phyloP scores from a whole-genome alignment of 305 asterid genomes.

The Solanum chacoense region DNA sequence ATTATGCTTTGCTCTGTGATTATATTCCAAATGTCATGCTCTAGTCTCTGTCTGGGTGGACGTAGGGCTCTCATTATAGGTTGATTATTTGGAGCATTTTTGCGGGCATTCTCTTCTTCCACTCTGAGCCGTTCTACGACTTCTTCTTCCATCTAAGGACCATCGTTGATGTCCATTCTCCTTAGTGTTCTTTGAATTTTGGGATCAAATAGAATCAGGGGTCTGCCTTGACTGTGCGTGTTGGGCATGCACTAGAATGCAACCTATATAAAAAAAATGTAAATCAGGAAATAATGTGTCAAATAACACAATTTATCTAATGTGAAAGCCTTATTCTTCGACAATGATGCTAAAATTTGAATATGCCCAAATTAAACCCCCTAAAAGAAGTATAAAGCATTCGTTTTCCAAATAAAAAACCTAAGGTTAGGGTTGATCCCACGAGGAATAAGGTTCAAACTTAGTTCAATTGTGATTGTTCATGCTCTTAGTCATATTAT shows the following conservation, averaged over 20 bases:
- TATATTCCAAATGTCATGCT: neutral
- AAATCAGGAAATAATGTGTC: neutral
- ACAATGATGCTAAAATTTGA: neutral
- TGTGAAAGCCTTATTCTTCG: no score
- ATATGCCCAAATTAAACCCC: neutral
- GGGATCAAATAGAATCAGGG: neutral
- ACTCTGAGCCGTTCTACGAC: neutral
- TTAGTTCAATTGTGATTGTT: neutral
- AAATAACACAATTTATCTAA: neutral
- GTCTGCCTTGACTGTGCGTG: neutral
- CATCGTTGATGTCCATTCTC: neutral
- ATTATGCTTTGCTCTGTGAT: no score
- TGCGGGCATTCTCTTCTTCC: neutral
- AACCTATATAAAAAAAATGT: neutral
- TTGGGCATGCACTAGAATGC: neutral
- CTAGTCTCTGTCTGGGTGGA: neutral
- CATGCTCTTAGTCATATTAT: neutral
- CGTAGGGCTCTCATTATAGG: neutral
- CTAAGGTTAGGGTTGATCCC: neutral
- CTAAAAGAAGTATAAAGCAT: neutral
- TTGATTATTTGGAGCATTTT: neutral
- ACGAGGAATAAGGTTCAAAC: neutral
- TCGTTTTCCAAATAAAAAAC: no score
- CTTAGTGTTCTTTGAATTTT: neutral
- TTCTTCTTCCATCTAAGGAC: neutral